A percentile compares a stretch with the other conserved stretches of the same genome.
Evolutionary conservation across 257 asterid genomes (phyloP).

Genomic region (Echium plantagineum): DNA sequence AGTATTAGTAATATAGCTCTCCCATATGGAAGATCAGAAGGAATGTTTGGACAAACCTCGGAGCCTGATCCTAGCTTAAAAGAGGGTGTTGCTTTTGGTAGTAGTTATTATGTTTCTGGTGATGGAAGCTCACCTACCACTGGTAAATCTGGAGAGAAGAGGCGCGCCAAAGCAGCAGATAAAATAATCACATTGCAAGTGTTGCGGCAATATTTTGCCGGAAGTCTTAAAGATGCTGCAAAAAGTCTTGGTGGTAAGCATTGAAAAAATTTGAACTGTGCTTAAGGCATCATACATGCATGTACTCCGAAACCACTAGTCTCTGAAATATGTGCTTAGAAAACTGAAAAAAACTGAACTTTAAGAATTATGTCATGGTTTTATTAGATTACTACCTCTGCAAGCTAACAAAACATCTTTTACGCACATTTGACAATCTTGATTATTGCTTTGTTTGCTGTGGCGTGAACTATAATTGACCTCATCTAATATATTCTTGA

Average conservation of each 20-base stretch:
- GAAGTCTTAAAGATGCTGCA: constrained; percentile 95
- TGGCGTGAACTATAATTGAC: neutral
- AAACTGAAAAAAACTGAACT: too few relatives aligned
- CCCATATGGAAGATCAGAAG: constrained; percentile 18
- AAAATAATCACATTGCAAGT: constrained; percentile 64
- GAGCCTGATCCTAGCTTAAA: constrained; percentile 27
- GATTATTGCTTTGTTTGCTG: neutral
- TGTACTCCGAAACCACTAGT: too few relatives aligned
- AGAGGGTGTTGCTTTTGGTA: constrained; percentile 19
- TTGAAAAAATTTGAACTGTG: neutral
- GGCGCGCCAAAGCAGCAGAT: constrained; percentile 60
- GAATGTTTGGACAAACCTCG: constrained; percentile 13
- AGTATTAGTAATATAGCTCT: constrained; percentile 18
- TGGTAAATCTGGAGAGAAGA: constrained; percentile 38
- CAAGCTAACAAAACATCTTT: neutral
- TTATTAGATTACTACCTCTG: neutral
- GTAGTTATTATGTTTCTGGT: constrained; percentile 29
- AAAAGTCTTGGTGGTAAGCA: constrained; percentile 78
- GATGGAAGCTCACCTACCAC: constrained; percentile 26
- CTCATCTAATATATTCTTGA: neutral
- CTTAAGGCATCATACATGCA: too few relatives aligned
- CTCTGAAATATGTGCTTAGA: too few relatives aligned
- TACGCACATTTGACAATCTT: too few relatives aligned
- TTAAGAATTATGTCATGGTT: too few relatives aligned
- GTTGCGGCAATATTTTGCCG: constrained; percentile 83